Base-by-base conservation (phyloP, 495 filamentous ascomycete genomes). In the Neurospora sp. region DNA sequence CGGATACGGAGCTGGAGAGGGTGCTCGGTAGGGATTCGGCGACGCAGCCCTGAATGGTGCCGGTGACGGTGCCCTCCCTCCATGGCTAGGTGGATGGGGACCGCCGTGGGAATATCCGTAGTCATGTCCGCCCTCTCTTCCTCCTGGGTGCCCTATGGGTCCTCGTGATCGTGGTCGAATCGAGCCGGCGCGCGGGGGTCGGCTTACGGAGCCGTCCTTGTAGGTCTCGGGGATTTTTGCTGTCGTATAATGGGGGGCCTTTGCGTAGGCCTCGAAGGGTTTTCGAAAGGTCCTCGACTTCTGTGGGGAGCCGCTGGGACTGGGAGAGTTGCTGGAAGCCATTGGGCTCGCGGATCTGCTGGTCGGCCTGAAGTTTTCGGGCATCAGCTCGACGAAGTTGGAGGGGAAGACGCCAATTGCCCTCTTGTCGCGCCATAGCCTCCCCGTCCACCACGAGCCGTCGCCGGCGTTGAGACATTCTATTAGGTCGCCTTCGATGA, bases 381-480 rank as follows among this genome's bases (percentile, higher is more conserved):
- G 90, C 48, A 99, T 85, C 5, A 98, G 89, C 78, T 96, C 89
- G 74, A 99, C 96, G 80, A 98, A 99, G 81, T 99, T 99, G 59
- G 94, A 98, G 3, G 96, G 96, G 78, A 99, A 99, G 27, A 96
- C 82, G 66, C 96, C 96, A 75, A 97, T 89, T 76, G 94, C 94
- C 74, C 93, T 88, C 79, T 90, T 90, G 80, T 98, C 96, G 72
- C 96, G 88, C 75, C 89, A 90, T 79, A 98, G 80, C 69, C 95
- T 89, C 37, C 96, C 96, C 84, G 93, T 97, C 96, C 96, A 99
- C 96, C 96, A 99, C 71, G 92, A 92, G 38, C 96, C 96, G 83
- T 99, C 96, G 71, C 96, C 96, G 3, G 96, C 96, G 81, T 98
- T 99, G 23, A 99, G 86, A 79, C 94, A 97, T 88, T 99, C 96